Evolutionary conservation across 257 asterid species (phyloP), one percentile per base, ranked within the genome.

Genomic region (Fraxinus pennsylvanica): DNA sequence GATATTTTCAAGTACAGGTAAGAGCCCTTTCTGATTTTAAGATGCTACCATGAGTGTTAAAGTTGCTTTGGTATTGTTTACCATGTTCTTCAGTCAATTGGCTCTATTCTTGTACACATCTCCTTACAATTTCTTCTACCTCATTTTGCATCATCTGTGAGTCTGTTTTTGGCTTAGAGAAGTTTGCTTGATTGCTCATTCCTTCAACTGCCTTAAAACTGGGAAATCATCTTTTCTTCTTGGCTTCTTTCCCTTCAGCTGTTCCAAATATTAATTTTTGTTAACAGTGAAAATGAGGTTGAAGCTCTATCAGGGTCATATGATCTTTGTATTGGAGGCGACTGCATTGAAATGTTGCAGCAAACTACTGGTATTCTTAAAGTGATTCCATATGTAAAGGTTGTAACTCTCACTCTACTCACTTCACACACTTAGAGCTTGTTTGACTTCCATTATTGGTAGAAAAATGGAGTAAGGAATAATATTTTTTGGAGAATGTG

Each of bases 321-420:
- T 79, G 99, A 95, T 85, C 96, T 95, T 22, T 95, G 99, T 86
- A 87, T 95, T 75, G 96, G 97, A 79, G 99, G 99, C 15, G 99
- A 95, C 84, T 92, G 96, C 83, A 83, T 95, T 72, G 98, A 89
- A 84, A 95, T 92, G 99, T 85, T 95, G 90, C 96, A 88, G 88
- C 99, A 86, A 85, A 95, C 65, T 76, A 84, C 90, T 66, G 86
- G 96, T 77, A 82, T 91, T 77, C 88, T 87, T 69, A 95, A 93
- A 86, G 97, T 95, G 81, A 87, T 95, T 86, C 99, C 99, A 43
- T 91, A 83, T 79, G 96, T 93, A 63, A 95, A 95, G 99, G 98
- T 93, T 68, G 81, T 63, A 57, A 68, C 35, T 76, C 36, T 72
- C 73, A 71, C 61, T 36, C 13, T 7, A 33, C 68, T 35, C 74